Evolutionary conservation across 2,329 filamentous ascomycete genomes (phyloP).

Genomic region (Arachnopeziza araneosa): DNA sequence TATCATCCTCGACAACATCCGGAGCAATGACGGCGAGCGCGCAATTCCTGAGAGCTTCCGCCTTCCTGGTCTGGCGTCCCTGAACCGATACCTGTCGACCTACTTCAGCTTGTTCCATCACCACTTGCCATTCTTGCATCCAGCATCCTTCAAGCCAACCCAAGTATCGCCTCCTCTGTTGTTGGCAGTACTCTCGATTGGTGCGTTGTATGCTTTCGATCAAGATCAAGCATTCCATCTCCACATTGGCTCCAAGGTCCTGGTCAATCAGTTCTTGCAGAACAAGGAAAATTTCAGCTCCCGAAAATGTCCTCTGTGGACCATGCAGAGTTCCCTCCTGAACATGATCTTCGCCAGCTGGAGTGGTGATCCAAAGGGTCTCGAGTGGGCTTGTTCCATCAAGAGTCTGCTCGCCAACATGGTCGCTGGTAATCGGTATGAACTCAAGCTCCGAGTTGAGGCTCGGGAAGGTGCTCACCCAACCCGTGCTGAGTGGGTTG

Average conservation of each 20-base stretch:
- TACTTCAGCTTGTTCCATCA: constrained; percentile 98
- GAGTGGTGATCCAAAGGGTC: constrained; percentile 94
- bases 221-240: constrained; percentile 96
- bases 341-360: constrained; percentile 99
- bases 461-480: constrained; percentile 72
- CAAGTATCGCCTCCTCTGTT: constrained; percentile 76
- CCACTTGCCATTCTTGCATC: constrained; percentile 91
- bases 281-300: constrained; percentile 99
- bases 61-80: constrained; percentile 69
- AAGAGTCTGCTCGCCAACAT: constrained; percentile 98
- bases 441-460: constrained; percentile 88
- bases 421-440: constrained; percentile 95
- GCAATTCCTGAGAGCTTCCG: constrained; percentile 85
- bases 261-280: constrained; percentile 94
- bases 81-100: constrained; percentile 90
- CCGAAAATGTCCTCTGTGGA: constrained; percentile 93
- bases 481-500: constrained; percentile 85
- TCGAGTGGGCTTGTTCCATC: constrained; percentile 98
- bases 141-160: constrained; percentile 79
- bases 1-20: constrained; percentile 80
- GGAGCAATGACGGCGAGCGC: constrained; percentile 71
- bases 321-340: constrained; percentile 92
- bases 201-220: constrained; percentile 93
- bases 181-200: constrained; percentile 87
- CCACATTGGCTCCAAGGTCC: constrained; percentile 93